A percentile compares a stretch with the other conserved stretches of the same genome.
Conservation (phyloP, 805 yeast species). For the Metschnikowia henanensis region DNA sequence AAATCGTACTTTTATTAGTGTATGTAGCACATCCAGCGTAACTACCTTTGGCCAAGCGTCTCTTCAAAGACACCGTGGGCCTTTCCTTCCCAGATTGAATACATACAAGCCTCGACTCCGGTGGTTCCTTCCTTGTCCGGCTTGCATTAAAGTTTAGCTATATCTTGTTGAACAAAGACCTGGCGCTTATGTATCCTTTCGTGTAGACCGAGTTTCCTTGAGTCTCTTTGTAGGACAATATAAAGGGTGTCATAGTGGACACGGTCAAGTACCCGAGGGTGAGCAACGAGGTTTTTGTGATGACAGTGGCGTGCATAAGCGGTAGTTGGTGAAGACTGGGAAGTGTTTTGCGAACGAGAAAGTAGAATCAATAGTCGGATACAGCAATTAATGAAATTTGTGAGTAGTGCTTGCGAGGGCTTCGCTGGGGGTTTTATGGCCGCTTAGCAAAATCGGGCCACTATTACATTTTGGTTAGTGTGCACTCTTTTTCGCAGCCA, state of each 20-base stretch:
- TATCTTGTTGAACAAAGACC: conserved; percentile 38
- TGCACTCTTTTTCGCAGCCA: conserved; percentile 19
- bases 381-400: too few relatives aligned
- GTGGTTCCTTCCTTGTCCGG: too few relatives aligned
- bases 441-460: conserved; percentile 13
- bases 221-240: conserved; percentile 41
- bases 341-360: too few relatives aligned
- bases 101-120: neutral
- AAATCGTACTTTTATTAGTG: conserved; percentile 4
- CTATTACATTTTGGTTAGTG: conserved; percentile 3
- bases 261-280: conserved; percentile 39
- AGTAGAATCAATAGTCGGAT: too few relatives aligned
- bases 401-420: neutral
- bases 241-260: conserved; percentile 40
- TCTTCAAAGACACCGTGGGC: neutral
- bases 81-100: neutral
- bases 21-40: conserved; percentile 14
- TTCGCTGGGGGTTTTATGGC: conserved; percentile 8
- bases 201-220: conserved; percentile 20
- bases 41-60: conserved; percentile 3
- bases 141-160: too few relatives aligned
- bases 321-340: neutral
- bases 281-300: conserved; percentile 30
- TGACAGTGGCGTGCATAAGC: conserved; percentile 22
- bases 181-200: conserved; percentile 36